These are phyloP conservation scores for Agaricus bisporus DNA, from an alignment of 768 basidiomycete species.

Conservation along the genomic window DNA sequence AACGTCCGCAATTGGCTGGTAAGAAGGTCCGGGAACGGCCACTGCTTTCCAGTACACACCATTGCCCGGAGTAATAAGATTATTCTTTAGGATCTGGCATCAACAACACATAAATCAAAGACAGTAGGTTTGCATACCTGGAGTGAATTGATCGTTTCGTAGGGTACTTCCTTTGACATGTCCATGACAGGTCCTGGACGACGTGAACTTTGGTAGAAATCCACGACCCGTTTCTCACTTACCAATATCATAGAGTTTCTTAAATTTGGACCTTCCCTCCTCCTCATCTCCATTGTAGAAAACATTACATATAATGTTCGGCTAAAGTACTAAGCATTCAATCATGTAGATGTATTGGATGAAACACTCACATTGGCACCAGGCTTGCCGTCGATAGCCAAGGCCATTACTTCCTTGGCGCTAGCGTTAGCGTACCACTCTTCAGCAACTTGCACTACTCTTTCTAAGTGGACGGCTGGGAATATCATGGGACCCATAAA, in stretches of 20 bases:
- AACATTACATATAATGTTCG: slow-evolving; percentile 24
- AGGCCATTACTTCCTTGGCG: slow-evolving; percentile 32
- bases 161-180: slow-evolving; percentile 37
- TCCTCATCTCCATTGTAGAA: slow-evolving; percentile 49
- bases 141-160: slow-evolving; percentile 35
- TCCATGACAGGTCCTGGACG: slow-evolving; percentile 34
- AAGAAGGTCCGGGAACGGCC: slow-evolving; percentile 21
- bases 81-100: slow-evolving; percentile 26
- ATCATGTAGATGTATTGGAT: neutral
- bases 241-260: slow-evolving; percentile 41
- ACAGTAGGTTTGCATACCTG: slow-evolving; percentile 21
- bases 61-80: slow-evolving; percentile 25
- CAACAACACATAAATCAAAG: neutral
- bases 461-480: slow-evolving; percentile 21
- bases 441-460: slow-evolving; percentile 23
- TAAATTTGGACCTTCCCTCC: slow-evolving; percentile 38
- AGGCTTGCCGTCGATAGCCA: slow-evolving; percentile 29
- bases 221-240: slow-evolving; percentile 2
- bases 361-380: slow-evolving; percentile 25
- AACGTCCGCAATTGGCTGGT: slow-evolving; percentile 20
- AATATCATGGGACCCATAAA: slow-evolving; percentile 38
- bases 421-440: slow-evolving; percentile 32
- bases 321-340: slow-evolving; percentile 20
- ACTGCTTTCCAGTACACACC: slow-evolving; percentile 39
- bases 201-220: neutral